Conservation (phyloP, 73 alveolate genomes). For the Paramecium tetraurelia region DNA sequence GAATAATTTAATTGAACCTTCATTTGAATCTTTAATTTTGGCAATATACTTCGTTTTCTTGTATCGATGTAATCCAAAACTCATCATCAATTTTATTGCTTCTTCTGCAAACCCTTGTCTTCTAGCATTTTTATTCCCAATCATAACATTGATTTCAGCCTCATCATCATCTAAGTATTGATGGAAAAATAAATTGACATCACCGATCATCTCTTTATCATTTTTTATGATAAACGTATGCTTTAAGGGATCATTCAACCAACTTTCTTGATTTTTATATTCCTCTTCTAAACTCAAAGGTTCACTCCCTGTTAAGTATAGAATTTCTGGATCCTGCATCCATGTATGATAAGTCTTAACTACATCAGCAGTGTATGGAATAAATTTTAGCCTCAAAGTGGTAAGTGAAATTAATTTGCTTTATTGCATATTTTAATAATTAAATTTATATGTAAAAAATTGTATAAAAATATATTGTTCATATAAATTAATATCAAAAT, state of each 20-base stretch:
- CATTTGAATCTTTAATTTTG: conserved; percentile 41
- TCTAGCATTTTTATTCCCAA: conserved; percentile 54
- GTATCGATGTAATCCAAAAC: conserved; percentile 12
- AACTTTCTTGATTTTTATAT: conserved; percentile 44
- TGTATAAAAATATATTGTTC: background rate
- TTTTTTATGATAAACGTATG: conserved; percentile 43
- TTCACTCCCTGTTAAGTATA: conserved; percentile 53
- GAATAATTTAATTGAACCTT: conserved; percentile 4
- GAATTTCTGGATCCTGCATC: conserved; percentile 59
- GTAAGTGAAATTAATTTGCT: background rate
- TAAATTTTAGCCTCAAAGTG: background rate
- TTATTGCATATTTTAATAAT: background rate
- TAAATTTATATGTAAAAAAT: background rate
- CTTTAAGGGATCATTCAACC: conserved; percentile 57
- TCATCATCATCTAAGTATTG: conserved; percentile 49
- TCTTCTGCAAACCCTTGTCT: conserved; percentile 51
- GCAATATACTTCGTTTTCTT: conserved; percentile 49
- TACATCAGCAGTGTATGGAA: conserved; percentile 50
- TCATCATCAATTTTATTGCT: conserved; percentile 52
- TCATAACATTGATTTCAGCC: conserved; percentile 62
- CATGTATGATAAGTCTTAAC: conserved; percentile 2
- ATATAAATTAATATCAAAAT: background rate
- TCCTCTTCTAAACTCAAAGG: conserved; percentile 57
- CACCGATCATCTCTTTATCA: conserved; percentile 33
- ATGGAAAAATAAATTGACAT: conserved; percentile 53